phyloP scores from a whole-genome alignment of 176 grass and related monocot genomes.

The Echinochloa phyllopogon region DNA sequence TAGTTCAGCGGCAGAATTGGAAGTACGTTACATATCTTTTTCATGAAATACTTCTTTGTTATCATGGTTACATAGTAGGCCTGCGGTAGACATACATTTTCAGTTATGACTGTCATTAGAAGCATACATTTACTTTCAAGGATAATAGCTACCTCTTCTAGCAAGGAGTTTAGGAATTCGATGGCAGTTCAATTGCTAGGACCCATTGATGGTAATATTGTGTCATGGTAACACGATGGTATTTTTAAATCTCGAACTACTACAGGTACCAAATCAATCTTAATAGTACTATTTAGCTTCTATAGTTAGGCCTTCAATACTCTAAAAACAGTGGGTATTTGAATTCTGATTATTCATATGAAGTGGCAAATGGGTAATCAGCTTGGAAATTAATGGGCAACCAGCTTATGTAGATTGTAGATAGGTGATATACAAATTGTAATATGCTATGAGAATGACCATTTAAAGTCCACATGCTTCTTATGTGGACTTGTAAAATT shows the following conservation, averaged over 20 bases:
- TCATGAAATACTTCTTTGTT: neutral
- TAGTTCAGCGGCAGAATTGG: constrained; percentile 68
- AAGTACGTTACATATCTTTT: constrained; percentile 49
- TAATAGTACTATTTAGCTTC: constrained; percentile 27
- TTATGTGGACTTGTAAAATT: neutral
- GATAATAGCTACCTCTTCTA: neutral
- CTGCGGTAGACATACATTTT: constrained; percentile 24
- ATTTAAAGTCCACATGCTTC: neutral
- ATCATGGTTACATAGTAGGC: neutral
- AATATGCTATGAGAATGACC: constrained; percentile 3
- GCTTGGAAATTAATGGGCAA: neutral
- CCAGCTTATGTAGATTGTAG: neutral
- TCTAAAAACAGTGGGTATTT: neutral
- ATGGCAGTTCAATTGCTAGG: neutral
- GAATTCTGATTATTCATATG: constrained; percentile 6
- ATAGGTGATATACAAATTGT: neutral
- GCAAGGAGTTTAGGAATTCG: neutral
- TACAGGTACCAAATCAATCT: neutral
- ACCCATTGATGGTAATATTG: constrained; percentile 6
- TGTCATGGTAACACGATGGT: neutral
- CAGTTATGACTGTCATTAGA: neutral
- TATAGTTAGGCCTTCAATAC: neutral
- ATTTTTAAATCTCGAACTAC: neutral
- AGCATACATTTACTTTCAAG: neutral
- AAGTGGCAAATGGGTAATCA: neutral